phyloP scores from a whole-genome alignment of 2,329 filamentous ascomycete genomes.

The Pseudocercospora cruenta region DNA sequence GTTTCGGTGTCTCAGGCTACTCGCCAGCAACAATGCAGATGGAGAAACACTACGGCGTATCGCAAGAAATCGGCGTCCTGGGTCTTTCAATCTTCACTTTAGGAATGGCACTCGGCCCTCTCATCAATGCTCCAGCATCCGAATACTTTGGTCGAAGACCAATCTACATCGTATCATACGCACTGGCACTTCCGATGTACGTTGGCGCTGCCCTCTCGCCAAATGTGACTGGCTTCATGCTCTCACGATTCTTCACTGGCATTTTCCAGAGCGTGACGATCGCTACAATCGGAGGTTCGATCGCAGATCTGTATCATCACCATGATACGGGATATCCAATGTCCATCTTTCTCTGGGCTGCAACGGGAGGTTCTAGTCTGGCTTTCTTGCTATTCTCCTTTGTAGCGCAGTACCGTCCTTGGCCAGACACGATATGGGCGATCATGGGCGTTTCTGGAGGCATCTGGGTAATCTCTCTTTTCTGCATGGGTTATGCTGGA shows the following conservation, averaged over 20 bases:
- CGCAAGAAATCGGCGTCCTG: conserved; percentile 37
- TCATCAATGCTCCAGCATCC: conserved; percentile 20
- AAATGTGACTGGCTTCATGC: conserved; percentile 46
- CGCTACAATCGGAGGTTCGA: conserved; percentile 49
- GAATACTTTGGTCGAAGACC: conserved; percentile 22
- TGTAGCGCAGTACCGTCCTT: conserved; percentile 21
- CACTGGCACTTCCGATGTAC: conserved; percentile 47
- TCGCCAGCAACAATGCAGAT: too few relatives aligned
- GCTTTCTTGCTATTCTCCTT: conserved; percentile 50
- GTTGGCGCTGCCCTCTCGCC: conserved; percentile 48
- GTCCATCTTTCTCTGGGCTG: conserved; percentile 47
- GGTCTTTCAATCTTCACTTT: conserved; percentile 50
- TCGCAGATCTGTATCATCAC: conserved; percentile 51
- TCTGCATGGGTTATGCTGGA: conserved; percentile 8
- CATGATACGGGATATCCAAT: conserved; percentile 48
- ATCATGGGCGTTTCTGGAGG: conserved; percentile 21
- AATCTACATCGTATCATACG: conserved; percentile 40
- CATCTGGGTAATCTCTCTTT: conserved; percentile 13
- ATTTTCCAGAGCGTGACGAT: conserved; percentile 41
- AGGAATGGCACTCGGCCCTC: conserved; percentile 45
- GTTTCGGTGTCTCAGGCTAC: too few relatives aligned
- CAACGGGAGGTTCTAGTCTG: conserved; percentile 46
- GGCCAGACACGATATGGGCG: conserved; percentile 21
- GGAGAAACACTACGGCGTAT: too few relatives aligned
- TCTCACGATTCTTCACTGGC: conserved; percentile 49